Base-by-base conservation (phyloP, 108 stramenopile species). In the Stephanodiscus triporus region DNA sequence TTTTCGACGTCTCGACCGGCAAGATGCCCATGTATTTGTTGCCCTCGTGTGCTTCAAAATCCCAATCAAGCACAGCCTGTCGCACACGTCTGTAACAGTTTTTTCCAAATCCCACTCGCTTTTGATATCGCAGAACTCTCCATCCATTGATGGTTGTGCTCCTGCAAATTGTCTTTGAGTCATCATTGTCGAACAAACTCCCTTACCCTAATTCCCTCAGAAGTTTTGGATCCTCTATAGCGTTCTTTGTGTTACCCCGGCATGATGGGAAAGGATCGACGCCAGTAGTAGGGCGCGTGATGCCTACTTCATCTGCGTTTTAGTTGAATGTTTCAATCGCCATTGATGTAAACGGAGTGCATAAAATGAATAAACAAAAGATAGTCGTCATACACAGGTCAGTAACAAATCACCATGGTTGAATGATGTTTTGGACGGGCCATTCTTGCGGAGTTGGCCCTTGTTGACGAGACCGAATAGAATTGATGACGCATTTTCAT, bases 51-150 rank as follows among this genome's bases (percentile, higher is more conserved):
- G 69, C 42, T 45, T 65, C 76, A 59, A 77, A 77, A 24, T 70
- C 63, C 76, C 76, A 77, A 57, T 66, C 55, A 22, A 70, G 45
- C 42, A 58, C 54, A 17, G 68, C 76, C 36, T 57, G n/a, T 70
- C 49, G 50, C 29, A 77, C 38, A 14, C 29, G 47, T 37, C n/a
- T 70, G 47, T 77, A 77, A 55, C 69, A 70, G 45, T 38, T 58
- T 54, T 57, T 53, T 49, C 76, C 76, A 50, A 30, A 40, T 45
- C 76, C 76, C 26, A 77, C 54, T 55, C 57, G 45, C 54, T 68
- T 77, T 17, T 40, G 54, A 66, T 68, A 77, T 47, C 61, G 47
- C 20, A 77, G 24, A 14, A 77, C 55, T 77, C 76, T 77, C 76
- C 76, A 77, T n/a, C 36, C 76, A n/a, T n/a, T n/a, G n/a, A n/a